Evolutionary conservation across 192 early-diverging fungal species (phyloP).

Genomic region (Entomortierella lignicola): DNA sequence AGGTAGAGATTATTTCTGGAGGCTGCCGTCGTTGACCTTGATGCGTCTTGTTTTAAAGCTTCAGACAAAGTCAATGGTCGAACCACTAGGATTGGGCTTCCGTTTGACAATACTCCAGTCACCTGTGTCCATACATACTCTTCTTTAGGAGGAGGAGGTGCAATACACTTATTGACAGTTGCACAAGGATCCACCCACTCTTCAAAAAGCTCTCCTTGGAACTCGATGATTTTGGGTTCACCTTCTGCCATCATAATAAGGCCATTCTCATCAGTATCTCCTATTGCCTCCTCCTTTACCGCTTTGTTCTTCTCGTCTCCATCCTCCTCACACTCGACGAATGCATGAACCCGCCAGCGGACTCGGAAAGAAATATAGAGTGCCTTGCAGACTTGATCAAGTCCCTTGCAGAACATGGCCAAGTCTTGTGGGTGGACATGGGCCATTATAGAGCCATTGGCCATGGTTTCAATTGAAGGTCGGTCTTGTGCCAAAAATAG

Average conservation of each 20-base stretch:
- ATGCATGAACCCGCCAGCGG: slow-evolving; percentile 39
- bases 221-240: slow-evolving; percentile 19
- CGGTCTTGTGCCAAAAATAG: slow-evolving; percentile 16
- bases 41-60: not conserved
- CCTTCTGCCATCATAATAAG: not conserved
- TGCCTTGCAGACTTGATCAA: slow-evolving; percentile 35
- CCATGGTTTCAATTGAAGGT: slow-evolving; percentile 14
- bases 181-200: slow-evolving; percentile 39
- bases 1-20: not conserved
- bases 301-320: not conserved
- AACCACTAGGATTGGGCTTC: slow-evolving; percentile 30
- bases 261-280: not conserved
- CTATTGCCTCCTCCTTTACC: not conserved
- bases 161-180: not conserved
- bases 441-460: slow-evolving; percentile 33
- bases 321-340: not conserved
- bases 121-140: slow-evolving; percentile 36
- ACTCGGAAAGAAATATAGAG: slow-evolving; percentile 29
- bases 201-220: slow-evolving; percentile 44
- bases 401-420: slow-evolving; percentile 19
- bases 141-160: not conserved
- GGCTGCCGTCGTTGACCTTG: not conserved
- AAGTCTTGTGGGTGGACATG: slow-evolving; percentile 42
- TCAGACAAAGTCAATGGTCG: slow-evolving; percentile 37
- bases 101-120: slow-evolving; percentile 29